phyloP scores from a whole-genome alignment of 768 basidiomycete genomes.

The Panaeolus cyanescens region DNA sequence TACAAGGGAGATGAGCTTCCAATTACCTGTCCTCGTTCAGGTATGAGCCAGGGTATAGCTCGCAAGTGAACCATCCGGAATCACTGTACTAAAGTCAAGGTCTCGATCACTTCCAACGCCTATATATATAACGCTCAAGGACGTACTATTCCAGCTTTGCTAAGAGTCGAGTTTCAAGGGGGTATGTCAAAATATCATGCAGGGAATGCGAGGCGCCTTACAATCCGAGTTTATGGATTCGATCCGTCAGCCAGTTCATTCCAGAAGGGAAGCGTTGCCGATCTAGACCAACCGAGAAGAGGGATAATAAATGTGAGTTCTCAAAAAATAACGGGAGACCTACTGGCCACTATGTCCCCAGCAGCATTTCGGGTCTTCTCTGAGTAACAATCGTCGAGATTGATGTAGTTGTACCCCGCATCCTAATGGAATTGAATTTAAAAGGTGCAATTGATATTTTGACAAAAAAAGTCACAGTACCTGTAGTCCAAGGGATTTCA shows the following conservation, averaged over 20 bases:
- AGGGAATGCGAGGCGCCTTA: slow-evolving; percentile 29
- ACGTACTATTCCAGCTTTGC: slow-evolving; percentile 64
- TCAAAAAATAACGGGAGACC: slow-evolving; percentile 12
- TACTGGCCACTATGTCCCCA: slow-evolving; percentile 62
- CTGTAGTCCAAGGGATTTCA: slow-evolving; percentile 53
- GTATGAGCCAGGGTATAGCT: slow-evolving; percentile 65
- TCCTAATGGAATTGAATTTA: slow-evolving; percentile 34
- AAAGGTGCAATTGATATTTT: neutral
- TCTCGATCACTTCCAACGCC: neutral
- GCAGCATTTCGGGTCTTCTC: slow-evolving; percentile 50
- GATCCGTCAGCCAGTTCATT: slow-evolving; percentile 56
- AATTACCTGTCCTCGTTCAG: slow-evolving; percentile 57
- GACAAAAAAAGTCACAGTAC: slow-evolving; percentile 26
- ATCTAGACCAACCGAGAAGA: slow-evolving; percentile 31
- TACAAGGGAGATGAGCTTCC: neutral
- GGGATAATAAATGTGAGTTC: neutral
- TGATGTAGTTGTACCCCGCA: slow-evolving; percentile 59
- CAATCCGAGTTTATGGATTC: slow-evolving; percentile 60
- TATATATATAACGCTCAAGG: neutral
- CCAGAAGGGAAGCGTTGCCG: slow-evolving; percentile 55
- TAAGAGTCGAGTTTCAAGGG: slow-evolving; percentile 17
- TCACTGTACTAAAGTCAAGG: slow-evolving; percentile 54
- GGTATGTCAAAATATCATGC: neutral
- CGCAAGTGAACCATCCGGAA: slow-evolving; percentile 70
- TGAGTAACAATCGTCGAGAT: slow-evolving; percentile 68